phyloP scores from a whole-genome alignment of 1,139 yeast species.

The Sugiyamaella novakii region DNA sequence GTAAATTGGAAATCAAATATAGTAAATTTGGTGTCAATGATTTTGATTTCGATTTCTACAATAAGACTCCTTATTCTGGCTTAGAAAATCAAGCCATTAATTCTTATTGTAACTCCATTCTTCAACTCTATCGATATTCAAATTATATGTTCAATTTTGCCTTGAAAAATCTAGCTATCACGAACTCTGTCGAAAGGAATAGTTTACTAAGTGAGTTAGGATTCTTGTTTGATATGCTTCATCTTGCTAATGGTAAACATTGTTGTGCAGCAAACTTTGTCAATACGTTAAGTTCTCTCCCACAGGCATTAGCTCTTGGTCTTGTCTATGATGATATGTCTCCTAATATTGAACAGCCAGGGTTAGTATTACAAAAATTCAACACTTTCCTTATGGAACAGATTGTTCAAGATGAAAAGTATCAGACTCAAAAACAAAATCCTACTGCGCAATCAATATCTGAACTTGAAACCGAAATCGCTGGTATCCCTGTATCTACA shows the following conservation, averaged over 20 bases:
- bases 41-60: slow-evolving; percentile 86
- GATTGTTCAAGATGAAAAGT: slow-evolving; percentile 49
- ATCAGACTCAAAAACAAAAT: neutral
- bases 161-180: slow-evolving; percentile 53
- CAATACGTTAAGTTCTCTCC: slow-evolving; percentile 50
- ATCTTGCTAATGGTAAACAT: slow-evolving; percentile 73
- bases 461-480: slow-evolving; percentile 16
- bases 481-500: slow-evolving; percentile 25
- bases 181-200: slow-evolving; percentile 4
- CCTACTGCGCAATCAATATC: neutral
- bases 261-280: slow-evolving; percentile 71
- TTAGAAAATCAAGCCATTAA: slow-evolving; percentile 84
- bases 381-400: slow-evolving; percentile 60
- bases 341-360: slow-evolving; percentile 15
- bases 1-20: slow-evolving; percentile 74
- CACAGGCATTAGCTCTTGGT: slow-evolving; percentile 48
- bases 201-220: slow-evolving; percentile 75
- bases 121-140: slow-evolving; percentile 81
- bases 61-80: slow-evolving; percentile 76
- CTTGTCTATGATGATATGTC: slow-evolving; percentile 52
- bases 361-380: slow-evolving; percentile 52
- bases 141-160: slow-evolving; percentile 71
- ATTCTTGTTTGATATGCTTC: slow-evolving; percentile 86
- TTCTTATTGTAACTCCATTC: slow-evolving; percentile 74
- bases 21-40: slow-evolving; percentile 92